phyloP scores from a whole-genome alignment of 306 rosid species.

The Fagus crenata region DNA sequence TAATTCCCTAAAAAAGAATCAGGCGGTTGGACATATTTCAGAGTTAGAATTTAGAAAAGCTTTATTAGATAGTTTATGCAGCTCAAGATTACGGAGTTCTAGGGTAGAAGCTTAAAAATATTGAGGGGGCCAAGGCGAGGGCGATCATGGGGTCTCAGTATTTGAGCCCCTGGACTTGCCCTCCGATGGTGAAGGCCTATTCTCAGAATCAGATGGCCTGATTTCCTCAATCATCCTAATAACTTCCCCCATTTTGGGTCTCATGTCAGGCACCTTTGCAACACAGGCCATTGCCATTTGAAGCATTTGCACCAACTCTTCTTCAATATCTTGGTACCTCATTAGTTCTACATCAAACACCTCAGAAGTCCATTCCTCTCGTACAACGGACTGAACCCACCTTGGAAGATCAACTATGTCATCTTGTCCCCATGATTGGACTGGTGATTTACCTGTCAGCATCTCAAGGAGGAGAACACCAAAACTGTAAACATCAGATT shows the following conservation, averaged over 20 bases:
- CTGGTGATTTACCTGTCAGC: constrained; percentile 81
- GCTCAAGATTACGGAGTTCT: neutral
- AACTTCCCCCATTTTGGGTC: constrained; percentile 87
- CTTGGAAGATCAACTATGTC: constrained; percentile 78
- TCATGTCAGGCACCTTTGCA: constrained; percentile 60
- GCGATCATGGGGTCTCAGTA: constrained; percentile 31
- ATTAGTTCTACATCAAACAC: constrained; percentile 87
- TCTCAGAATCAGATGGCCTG: constrained; percentile 44
- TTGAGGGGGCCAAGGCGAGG: neutral
- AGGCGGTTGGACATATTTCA: constrained; percentile 1
- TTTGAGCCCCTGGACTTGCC: constrained; percentile 39
- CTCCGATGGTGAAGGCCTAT: constrained; percentile 45
- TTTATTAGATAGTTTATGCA: constrained; percentile 7
- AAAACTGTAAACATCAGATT: constrained; percentile 76
- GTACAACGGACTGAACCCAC: constrained; percentile 86
- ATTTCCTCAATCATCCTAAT: constrained; percentile 70
- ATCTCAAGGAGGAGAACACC: constrained; percentile 90
- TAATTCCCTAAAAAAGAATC: constrained; percentile 23
- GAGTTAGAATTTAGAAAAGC: constrained; percentile 13
- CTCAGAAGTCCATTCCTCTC: constrained; percentile 96
- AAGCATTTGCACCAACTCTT: constrained; percentile 91
- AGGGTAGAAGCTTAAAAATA: constrained; percentile 2
- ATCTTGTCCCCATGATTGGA: constrained; percentile 67
- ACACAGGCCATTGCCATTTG: constrained; percentile 95
- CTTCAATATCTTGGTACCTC: constrained; percentile 74